phyloP scores from a whole-genome alignment of 257 asterid genomes.

The Cynanchum wilfordii region DNA sequence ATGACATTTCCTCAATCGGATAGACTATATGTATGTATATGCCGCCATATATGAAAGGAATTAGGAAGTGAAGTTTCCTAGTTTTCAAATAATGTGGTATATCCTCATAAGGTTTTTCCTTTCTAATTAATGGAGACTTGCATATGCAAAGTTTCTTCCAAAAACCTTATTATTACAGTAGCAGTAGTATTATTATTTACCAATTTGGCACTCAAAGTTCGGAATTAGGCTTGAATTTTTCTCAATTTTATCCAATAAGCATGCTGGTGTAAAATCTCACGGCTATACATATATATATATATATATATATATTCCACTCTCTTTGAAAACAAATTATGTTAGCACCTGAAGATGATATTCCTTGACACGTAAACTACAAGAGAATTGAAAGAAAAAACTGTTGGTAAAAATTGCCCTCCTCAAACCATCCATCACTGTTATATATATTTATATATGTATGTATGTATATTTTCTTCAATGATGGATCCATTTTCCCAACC shows the following conservation, averaged over 20 bases:
- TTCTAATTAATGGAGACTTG: background rate
- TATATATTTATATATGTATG: too few species aligned
- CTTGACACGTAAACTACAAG: background rate
- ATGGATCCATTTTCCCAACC: constrained; percentile 5
- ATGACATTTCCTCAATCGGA: background rate
- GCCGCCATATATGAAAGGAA: background rate
- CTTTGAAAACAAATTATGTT: background rate
- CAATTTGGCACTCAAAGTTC: background rate
- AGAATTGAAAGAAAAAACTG: background rate
- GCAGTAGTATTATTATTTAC: background rate
- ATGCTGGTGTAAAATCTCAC: background rate
- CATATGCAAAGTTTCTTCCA: background rate
- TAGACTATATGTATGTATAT: too few species aligned
- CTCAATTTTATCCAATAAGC: background rate
- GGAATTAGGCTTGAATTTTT: background rate
- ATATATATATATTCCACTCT: background rate
- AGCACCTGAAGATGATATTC: background rate
- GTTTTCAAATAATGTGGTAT: too few species aligned
- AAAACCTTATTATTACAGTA: background rate
- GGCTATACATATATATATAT: too few species aligned
- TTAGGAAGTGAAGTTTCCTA: background rate
- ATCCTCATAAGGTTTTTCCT: too few species aligned
- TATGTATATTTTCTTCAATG: background rate
- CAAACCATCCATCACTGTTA: background rate
- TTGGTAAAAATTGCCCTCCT: background rate